These are phyloP conservation scores for Penicillium sp. DNA, from an alignment of 2,329 filamentous ascomycete genomes.

Conservation along the genomic window DNA sequence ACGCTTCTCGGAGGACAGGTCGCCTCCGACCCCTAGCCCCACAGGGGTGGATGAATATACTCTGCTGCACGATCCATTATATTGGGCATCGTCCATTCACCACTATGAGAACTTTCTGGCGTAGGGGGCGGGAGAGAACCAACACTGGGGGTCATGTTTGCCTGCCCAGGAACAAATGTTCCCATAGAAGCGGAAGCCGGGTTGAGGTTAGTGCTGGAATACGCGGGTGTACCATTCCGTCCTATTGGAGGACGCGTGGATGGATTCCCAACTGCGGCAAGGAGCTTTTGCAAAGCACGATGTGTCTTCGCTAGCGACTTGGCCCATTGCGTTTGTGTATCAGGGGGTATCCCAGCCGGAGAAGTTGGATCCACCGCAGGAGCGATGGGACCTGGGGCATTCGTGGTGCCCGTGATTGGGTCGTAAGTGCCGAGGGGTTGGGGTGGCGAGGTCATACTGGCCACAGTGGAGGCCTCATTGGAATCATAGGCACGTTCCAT, in stretches of 20 bases:
- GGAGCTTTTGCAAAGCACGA: slow-evolving; percentile 46
- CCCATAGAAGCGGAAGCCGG: slow-evolving; percentile 14
- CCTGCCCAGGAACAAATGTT: slow-evolving; percentile 15
- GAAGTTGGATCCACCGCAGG: slow-evolving; percentile 27
- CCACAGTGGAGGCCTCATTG: slow-evolving; percentile 10
- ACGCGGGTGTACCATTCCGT: slow-evolving; percentile 17
- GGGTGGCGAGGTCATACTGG: slow-evolving; percentile 18
- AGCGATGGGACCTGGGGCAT: slow-evolving; percentile 27
- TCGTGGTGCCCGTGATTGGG: slow-evolving; percentile 30
- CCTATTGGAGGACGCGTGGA: slow-evolving; percentile 17
- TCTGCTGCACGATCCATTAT: slow-evolving; percentile 47
- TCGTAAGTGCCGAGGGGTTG: slow-evolving; percentile 21
- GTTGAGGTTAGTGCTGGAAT: slow-evolving; percentile 11
- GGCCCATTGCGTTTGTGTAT: slow-evolving; percentile 45
- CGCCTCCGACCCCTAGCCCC: slow-evolving; percentile 29
- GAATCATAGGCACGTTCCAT: slow-evolving; percentile 32
- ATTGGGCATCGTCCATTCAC: slow-evolving; percentile 47
- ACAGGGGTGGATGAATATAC: slow-evolving; percentile 48
- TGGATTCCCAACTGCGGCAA: slow-evolving; percentile 37
- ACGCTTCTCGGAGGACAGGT: background rate
- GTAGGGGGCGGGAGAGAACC: slow-evolving; percentile 45
- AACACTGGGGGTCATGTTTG: slow-evolving; percentile 34
- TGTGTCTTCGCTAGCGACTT: slow-evolving; percentile 47
- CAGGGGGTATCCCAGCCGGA: slow-evolving; percentile 27
- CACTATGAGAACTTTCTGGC: slow-evolving; percentile 47